Evolutionary conservation across 2,329 filamentous ascomycete species (phyloP).

Genomic region (Hypoxylon rubiginosum): DNA sequence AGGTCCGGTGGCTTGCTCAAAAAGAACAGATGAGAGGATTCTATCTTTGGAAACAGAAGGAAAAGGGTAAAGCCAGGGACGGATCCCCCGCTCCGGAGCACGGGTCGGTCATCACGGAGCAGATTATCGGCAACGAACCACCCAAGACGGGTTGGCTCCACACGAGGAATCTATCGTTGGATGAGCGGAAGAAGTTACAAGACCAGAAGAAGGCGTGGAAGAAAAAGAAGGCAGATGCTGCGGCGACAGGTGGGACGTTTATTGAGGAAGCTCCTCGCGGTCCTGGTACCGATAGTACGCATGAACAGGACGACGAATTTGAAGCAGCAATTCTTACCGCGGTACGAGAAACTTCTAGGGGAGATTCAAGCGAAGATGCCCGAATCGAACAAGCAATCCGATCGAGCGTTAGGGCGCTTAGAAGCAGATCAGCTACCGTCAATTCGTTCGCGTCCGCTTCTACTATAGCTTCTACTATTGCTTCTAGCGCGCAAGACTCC

Average conservation of each 20-base stretch:
- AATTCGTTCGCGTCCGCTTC: slow-evolving; percentile 37
- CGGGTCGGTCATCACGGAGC: slow-evolving; percentile 37
- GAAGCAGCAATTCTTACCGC: slow-evolving; percentile 79
- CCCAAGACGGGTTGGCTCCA: slow-evolving; percentile 63
- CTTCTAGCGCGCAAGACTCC: slow-evolving; percentile 34
- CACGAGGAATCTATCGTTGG: slow-evolving; percentile 62
- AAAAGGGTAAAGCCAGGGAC: slow-evolving; percentile 56
- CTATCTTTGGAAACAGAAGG: slow-evolving; percentile 65
- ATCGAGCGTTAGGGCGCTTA: slow-evolving; percentile 74
- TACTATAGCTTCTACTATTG: slow-evolving; percentile 37
- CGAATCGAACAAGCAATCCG: slow-evolving; percentile 80
- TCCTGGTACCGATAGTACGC: slow-evolving; percentile 27
- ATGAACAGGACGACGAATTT: slow-evolving; percentile 69
- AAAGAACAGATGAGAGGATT: slow-evolving; percentile 72
- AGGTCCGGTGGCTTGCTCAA: slow-evolving; percentile 73
- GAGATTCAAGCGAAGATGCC: slow-evolving; percentile 77
- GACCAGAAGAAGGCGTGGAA: slow-evolving; percentile 62
- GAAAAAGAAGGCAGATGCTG: slow-evolving; percentile 49
- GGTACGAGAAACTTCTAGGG: slow-evolving; percentile 77
- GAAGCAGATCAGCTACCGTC: slow-evolving; percentile 45
- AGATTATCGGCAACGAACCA: slow-evolving; percentile 40
- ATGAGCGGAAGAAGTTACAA: slow-evolving; percentile 66
- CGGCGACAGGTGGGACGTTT: slow-evolving; percentile 36
- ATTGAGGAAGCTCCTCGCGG: slow-evolving; percentile 40
- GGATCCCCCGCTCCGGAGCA: slow-evolving; percentile 43